These are phyloP conservation scores for Barnettozyma vustinii DNA, from an alignment of 805 yeast genomes.

Conservation along the genomic window DNA sequence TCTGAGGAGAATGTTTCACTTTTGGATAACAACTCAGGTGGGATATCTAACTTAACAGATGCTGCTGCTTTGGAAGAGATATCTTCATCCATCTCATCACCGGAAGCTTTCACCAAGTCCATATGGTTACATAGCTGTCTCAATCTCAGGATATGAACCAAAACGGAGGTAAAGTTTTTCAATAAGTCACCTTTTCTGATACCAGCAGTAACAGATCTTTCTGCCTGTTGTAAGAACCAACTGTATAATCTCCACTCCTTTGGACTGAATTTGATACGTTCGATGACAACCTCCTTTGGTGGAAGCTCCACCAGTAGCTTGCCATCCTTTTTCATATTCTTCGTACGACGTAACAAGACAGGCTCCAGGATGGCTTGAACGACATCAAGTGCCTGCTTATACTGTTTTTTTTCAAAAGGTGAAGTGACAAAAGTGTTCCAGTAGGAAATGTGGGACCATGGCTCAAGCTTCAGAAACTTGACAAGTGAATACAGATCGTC, in stretches of 20 bases:
- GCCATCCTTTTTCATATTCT: slow-evolving; percentile 79
- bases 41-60: slow-evolving; percentile 12
- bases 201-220: slow-evolving; percentile 53
- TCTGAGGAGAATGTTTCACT: slow-evolving; percentile 9
- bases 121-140: slow-evolving; percentile 89
- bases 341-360: slow-evolving; percentile 76
- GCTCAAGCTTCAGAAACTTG: slow-evolving; percentile 71
- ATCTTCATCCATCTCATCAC: slow-evolving; percentile 50
- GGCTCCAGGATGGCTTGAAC: slow-evolving; percentile 87
- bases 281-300: slow-evolving; percentile 63
- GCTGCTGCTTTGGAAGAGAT: slow-evolving; percentile 18
- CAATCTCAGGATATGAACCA: slow-evolving; percentile 76
- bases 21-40: slow-evolving; percentile 14
- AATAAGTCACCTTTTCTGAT: slow-evolving; percentile 61
- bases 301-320: slow-evolving; percentile 72
- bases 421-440: slow-evolving; percentile 84
- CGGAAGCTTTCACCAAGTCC: slow-evolving; percentile 48
- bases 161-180: slow-evolving; percentile 68
- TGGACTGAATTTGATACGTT: slow-evolving; percentile 59
- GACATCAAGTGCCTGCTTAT: slow-evolving; percentile 69
- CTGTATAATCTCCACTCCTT: slow-evolving; percentile 63
- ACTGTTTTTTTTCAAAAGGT: slow-evolving; percentile 74
- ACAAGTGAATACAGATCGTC: slow-evolving; percentile 82
- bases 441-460: slow-evolving; percentile 80
- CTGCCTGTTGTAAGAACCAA: slow-evolving; percentile 64